Base-by-base conservation (phyloP, 2,329 filamentous ascomycete genomes). In the Pseudovirgaria hyperparasitica region DNA sequence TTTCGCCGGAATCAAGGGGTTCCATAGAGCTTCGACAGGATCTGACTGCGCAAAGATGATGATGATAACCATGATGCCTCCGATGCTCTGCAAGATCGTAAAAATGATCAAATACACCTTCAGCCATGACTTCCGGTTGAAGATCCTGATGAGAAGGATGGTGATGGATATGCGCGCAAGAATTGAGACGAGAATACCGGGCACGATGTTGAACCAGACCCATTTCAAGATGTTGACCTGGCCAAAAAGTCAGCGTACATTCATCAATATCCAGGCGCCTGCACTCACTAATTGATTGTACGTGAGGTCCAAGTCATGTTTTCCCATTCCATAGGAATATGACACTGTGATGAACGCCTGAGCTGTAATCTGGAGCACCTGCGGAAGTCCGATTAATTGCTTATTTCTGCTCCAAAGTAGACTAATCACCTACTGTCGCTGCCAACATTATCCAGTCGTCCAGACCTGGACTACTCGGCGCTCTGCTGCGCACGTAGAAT, bases 201-300 rank as follows among this genome's bases (percentile, higher is more conserved):
- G 25, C 8, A 20, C 13, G 10, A 23, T n/a, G 3, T 19, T 14
- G n/a, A 23, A 23, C 25, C 25, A 31, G 5, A 26, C 28, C 25
- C 25, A 31, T 23, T 31, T 31, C 8, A 16, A 16, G n/a, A 31
- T 28, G n/a, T 28, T 17, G n/a, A n/a, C n/a, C n/a, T n/a, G n/a
- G n/a, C n/a, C n/a, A n/a, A n/a, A n/a, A n/a, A n/a, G n/a, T n/a
- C n/a, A n/a, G n/a, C n/a, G n/a, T n/a, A n/a, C n/a, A n/a, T n/a
- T n/a, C n/a, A n/a, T n/a, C n/a, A n/a, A n/a, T n/a, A n/a, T n/a
- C n/a, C n/a, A n/a, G n/a, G n/a, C n/a, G n/a, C n/a, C n/a, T n/a
- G n/a, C n/a, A n/a, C n/a, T n/a, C 6, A 31, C 18, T 2, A 22
- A 9, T 11, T 31, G 19, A 14, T 24, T 11, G 14, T 21, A 16